phyloP scores from a whole-genome alignment of 495 filamentous ascomycete species.

The Trichoderma parareesei region DNA sequence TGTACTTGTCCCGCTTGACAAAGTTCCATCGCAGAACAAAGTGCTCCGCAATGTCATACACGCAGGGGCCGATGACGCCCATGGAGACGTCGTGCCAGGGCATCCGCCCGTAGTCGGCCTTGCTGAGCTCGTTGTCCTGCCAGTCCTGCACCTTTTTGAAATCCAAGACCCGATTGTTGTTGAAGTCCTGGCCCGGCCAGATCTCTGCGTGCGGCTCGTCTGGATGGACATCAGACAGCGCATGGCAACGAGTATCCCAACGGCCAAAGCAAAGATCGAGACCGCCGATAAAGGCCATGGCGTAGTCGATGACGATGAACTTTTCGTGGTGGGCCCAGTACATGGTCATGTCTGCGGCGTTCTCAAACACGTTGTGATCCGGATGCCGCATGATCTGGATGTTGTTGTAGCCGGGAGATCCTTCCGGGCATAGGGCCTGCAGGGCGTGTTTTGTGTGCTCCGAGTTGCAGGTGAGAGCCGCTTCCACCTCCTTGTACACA shows the following conservation, averaged over 20 bases:
- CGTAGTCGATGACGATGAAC: conserved; percentile 88
- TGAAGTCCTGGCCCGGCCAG: conserved; percentile 95
- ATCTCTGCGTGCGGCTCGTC: conserved; percentile 72
- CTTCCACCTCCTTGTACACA: conserved; percentile 83
- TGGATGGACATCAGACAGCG: conserved; percentile 80
- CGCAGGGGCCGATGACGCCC: conserved; percentile 78
- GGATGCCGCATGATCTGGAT: conserved; percentile 88
- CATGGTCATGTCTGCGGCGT: conserved; percentile 92
- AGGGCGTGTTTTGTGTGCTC: conserved; percentile 87
- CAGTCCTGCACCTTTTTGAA: conserved; percentile 86
- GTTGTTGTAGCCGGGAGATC: conserved; percentile 71
- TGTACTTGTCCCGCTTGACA: conserved; percentile 95
- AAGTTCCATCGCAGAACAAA: conserved; percentile 97
- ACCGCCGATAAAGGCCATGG: conserved; percentile 82
- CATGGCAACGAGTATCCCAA: conserved; percentile 83
- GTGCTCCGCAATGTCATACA: conserved; percentile 93
- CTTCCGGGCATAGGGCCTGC: conserved; percentile 70
- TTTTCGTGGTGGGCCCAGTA: conserved; percentile 99
- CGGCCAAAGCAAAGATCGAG: conserved; percentile 94
- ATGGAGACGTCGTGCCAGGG: conserved; percentile 96
- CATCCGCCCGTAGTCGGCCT: conserved; percentile 89
- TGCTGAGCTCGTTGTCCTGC: conserved; percentile 88
- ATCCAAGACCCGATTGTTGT: conserved; percentile 93
- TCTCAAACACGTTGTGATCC: conserved; percentile 91
- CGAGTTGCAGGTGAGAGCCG: conserved; percentile 86